Conservation (phyloP, 768 basidiomycete genomes). For the Steccherinum ochraceum region DNA sequence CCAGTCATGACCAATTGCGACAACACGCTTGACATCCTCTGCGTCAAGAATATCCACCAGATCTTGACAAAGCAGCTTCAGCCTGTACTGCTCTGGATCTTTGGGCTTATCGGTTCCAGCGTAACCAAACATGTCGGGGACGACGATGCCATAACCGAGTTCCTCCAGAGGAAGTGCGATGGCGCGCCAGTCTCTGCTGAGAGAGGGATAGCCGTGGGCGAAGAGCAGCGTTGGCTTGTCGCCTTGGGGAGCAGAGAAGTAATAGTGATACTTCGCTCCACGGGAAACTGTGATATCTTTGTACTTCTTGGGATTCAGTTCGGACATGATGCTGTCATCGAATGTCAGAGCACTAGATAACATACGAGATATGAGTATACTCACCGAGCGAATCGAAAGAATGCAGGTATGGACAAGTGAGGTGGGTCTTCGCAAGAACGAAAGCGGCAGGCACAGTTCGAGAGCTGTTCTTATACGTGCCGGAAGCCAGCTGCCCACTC, state of each 20-base stretch:
- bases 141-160: constrained; percentile 37
- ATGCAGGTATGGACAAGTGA: no score
- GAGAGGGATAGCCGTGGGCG: constrained; percentile 39
- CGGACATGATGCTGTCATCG: not conserved
- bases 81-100: constrained; percentile 21
- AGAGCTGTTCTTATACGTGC: no score
- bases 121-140: constrained; percentile 42
- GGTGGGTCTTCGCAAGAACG: no score
- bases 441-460: no score
- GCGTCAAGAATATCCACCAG: constrained; percentile 29
- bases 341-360: no score
- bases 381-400: no score
- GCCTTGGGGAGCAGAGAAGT: constrained; percentile 18
- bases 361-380: no score
- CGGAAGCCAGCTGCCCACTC: no score
- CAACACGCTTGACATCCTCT: constrained; percentile 18
- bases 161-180: constrained; percentile 32
- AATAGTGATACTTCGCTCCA: constrained; percentile 31
- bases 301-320: constrained; percentile 11
- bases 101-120: constrained; percentile 39
- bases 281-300: constrained; percentile 27
- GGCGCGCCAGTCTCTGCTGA: constrained; percentile 34
- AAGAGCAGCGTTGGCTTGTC: constrained; percentile 34
- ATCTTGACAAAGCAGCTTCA: constrained; percentile 21
- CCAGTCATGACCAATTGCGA: constrained; percentile 32